These are phyloP conservation scores for Pseudoscleropodium purum DNA, from an alignment of 225 moss, liverwort and hornwort species.

Conservation along the genomic window DNA sequence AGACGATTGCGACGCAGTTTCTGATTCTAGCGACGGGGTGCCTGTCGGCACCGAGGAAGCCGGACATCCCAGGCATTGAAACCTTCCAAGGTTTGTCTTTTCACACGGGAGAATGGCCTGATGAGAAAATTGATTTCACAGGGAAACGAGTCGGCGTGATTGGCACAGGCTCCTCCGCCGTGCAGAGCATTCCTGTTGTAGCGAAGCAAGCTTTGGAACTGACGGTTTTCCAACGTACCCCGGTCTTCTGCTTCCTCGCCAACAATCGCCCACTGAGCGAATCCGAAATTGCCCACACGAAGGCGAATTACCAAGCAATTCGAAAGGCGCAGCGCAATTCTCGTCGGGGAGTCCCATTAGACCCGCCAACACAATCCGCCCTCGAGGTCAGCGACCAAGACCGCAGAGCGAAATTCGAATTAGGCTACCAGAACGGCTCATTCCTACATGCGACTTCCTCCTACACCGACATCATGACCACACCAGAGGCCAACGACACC, in stretches of 20 bases:
- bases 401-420: constrained; percentile 7
- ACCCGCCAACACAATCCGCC: not conserved
- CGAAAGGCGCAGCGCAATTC: not conserved
- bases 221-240: constrained; percentile 47
- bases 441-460: not conserved
- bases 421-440: not conserved
- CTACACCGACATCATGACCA: not conserved
- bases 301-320: not conserved
- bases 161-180: constrained; percentile 37
- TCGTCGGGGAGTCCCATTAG: not conserved
- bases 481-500: constrained; percentile 11
- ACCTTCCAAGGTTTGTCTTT: not conserved
- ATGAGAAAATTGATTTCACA: constrained; percentile 7
- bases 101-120: constrained; percentile 29
- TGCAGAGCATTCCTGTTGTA: constrained; percentile 23
- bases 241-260: constrained; percentile 10
- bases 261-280: not conserved
- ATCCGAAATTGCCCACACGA: not conserved
- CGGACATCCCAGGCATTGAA: constrained; percentile 1
- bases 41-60: not conserved
- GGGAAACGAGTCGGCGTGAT: constrained; percentile 30
- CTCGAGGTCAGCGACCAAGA: constrained; percentile 2
- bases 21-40: constrained; percentile 21
- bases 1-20: constrained; percentile 3
- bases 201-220: constrained; percentile 20